Evolutionary conservation across 2,329 filamentous ascomycete species (phyloP).

Genomic region (Cercospora nicotianae): DNA sequence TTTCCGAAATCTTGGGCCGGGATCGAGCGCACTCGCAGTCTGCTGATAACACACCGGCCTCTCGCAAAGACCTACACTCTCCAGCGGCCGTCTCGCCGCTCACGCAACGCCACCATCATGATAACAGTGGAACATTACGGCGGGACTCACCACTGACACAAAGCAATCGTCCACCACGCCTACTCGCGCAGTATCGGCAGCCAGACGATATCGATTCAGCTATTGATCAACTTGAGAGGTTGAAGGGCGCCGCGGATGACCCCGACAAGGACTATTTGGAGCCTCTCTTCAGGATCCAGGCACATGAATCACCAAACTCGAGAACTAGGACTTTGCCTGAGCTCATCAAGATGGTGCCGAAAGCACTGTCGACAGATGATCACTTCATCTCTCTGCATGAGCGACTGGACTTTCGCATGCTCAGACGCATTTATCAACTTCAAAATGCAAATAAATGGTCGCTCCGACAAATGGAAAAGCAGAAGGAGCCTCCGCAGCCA

Average conservation of each 20-base stretch:
- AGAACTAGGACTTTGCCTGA: slow-evolving; percentile 60
- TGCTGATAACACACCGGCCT: slow-evolving; percentile 9
- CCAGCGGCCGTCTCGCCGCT: slow-evolving; percentile 38
- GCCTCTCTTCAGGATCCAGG: slow-evolving; percentile 59
- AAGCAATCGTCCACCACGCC: slow-evolving; percentile 13
- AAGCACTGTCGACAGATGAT: slow-evolving; percentile 84
- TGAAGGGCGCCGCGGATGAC: slow-evolving; percentile 51
- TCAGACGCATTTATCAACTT: slow-evolving; percentile 83
- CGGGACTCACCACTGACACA: slow-evolving; percentile 3
- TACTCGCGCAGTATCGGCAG: slow-evolving; percentile 11
- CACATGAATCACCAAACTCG: slow-evolving; percentile 56
- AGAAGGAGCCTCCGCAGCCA: slow-evolving; percentile 74
- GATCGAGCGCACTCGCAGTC: slow-evolving; percentile 49
- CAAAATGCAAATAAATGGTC: slow-evolving; percentile 94
- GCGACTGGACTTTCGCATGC: slow-evolving; percentile 79
- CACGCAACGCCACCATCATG: slow-evolving; percentile 44
- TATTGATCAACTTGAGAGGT: slow-evolving; percentile 37
- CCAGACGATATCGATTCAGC: slow-evolving; percentile 14
- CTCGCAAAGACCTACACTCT: slow-evolving; percentile 16
- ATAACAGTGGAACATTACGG: background rate
- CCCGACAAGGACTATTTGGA: slow-evolving; percentile 60
- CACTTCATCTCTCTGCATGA: slow-evolving; percentile 81
- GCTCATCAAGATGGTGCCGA: slow-evolving; percentile 78
- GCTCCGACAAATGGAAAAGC: slow-evolving; percentile 81
- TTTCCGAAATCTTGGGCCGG: slow-evolving; percentile 69